Conservation (phyloP, 768 basidiomycete species). For the Coprinellus micaceus region DNA sequence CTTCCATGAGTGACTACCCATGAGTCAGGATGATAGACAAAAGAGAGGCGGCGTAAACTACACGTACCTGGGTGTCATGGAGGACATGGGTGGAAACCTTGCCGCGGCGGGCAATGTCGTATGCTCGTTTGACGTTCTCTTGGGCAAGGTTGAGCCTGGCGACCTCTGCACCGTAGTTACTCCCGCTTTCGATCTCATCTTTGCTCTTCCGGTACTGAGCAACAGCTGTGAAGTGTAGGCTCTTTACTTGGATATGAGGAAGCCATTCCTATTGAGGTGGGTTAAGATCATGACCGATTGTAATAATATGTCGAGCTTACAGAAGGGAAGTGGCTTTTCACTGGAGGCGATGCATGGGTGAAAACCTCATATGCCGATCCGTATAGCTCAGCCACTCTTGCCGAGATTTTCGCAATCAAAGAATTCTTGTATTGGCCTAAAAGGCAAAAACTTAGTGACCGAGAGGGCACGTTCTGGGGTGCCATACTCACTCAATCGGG, state of each 20-base stretch:
- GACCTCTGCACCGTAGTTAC: slow-evolving; percentile 79
- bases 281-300: background rate
- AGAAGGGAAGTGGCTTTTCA: slow-evolving; percentile 21
- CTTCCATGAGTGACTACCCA: slow-evolving; percentile 69
- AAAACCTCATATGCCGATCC: slow-evolving; percentile 23
- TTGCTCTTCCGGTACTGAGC: slow-evolving; percentile 85
- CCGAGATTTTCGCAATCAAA: slow-evolving; percentile 78
- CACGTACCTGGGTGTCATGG: slow-evolving; percentile 73
- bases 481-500: slow-evolving; percentile 64
- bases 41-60: background rate
- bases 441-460: slow-evolving; percentile 11
- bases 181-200: slow-evolving; percentile 70
- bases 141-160: slow-evolving; percentile 72
- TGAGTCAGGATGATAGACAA: background rate
- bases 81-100: slow-evolving; percentile 60
- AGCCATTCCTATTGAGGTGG: slow-evolving; percentile 60
- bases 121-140: slow-evolving; percentile 62
- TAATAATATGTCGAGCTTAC: too few relatives aligned
- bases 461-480: slow-evolving; percentile 4
- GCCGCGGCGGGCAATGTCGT: slow-evolving; percentile 61
- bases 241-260: slow-evolving; percentile 78
- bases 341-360: slow-evolving; percentile 39
- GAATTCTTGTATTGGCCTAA: slow-evolving; percentile 73
- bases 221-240: slow-evolving; percentile 82
- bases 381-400: slow-evolving; percentile 42